Evolutionary conservation across 768 basidiomycete genomes (phyloP).

Genomic region (Calocera cornea): DNA sequence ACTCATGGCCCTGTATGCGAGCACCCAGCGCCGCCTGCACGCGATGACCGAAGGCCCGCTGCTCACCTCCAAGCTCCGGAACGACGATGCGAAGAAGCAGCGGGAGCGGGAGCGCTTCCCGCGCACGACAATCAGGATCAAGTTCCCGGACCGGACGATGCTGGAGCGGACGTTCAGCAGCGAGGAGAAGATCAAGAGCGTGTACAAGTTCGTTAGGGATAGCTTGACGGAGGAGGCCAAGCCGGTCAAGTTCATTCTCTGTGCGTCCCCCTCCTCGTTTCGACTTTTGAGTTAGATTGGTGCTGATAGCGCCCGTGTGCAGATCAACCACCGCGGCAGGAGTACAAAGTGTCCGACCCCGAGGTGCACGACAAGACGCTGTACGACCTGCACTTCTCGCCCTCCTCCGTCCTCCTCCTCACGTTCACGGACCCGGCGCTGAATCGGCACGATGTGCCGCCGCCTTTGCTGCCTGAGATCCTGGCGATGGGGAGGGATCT

Average conservation of each 20-base stretch:
- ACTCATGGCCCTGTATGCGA: slow-evolving; percentile 50
- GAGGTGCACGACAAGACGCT: slow-evolving; percentile 54
- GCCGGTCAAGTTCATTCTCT: slow-evolving; percentile 69
- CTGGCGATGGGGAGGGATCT: slow-evolving; percentile 50
- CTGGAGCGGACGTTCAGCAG: slow-evolving; percentile 70
- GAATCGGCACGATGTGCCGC: slow-evolving; percentile 46
- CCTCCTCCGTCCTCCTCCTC: slow-evolving; percentile 63
- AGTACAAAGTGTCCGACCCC: slow-evolving; percentile 69
- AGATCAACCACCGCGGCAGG: slow-evolving; percentile 81
- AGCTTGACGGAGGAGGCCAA: slow-evolving; percentile 62
- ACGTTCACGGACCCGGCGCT: slow-evolving; percentile 58
- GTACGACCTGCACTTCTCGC: slow-evolving; percentile 57
- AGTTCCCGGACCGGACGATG: slow-evolving; percentile 67
- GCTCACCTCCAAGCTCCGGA: slow-evolving; percentile 43
- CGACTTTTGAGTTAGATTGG: neutral
- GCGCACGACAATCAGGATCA: slow-evolving; percentile 69
- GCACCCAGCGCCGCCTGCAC: slow-evolving; percentile 46
- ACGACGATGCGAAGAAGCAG: slow-evolving; percentile 47
- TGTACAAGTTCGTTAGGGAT: slow-evolving; percentile 72
- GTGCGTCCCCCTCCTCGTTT: slow-evolving; percentile 37
- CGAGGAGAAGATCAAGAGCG: slow-evolving; percentile 59
- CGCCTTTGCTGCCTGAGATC: slow-evolving; percentile 50
- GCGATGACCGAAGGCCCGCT: slow-evolving; percentile 58
- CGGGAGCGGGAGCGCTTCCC: slow-evolving; percentile 32
- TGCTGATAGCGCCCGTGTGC: neutral